Base-by-base conservation (phyloP, 2,329 filamentous ascomycete species). In the Fusarium sulawesiense region DNA sequence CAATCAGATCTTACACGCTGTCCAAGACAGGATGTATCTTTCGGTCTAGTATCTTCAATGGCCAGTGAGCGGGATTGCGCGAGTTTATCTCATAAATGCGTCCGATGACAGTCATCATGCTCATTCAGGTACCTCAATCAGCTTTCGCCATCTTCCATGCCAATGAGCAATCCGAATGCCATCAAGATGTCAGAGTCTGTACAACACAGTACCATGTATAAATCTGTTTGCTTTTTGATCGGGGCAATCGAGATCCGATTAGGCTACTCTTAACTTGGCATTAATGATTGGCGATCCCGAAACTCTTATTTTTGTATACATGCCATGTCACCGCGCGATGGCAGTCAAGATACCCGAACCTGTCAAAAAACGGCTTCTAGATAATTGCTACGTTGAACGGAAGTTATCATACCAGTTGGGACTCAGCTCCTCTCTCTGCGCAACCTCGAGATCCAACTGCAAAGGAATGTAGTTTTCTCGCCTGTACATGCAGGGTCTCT, bases 231-330 rank as follows among this genome's bases (percentile, higher is more conserved):
- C n/a, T 44, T 50, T 44, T 53, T n/a, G 16, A 42, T 73, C 65
- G 65, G 61, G 44, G 23, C n/a, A 74, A 74, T 68, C 60, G 68
- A 68, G 68, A 68, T 74, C 70, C 61, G 68, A 73, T 62, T 59
- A 51, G 42, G 57, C 50, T 60, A 50, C 51, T n/a, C 32, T 41
- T 49, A 59, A 46, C 60, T 51, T 59, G 51, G 40, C 40, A 6
- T 27, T 34, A 34, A 12, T 30, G 42, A 48, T 25, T 51, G 49
- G 7, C 32, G 23, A 53, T 53, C 49, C 27, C 54, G 41, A 64
- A 60, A 56, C 50, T 54, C 46, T 70, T 20, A 48, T 47, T 48
- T 23, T 18, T 51, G 13, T 14, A 14, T 27, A 23, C 32, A 41
- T 51, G 21, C 14, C 25, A 29, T 60, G 42, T 44, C 20, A 54